These are phyloP conservation scores for Aspergillus sclerotioniger DNA, from an alignment of 495 filamentous ascomycete genomes.

Conservation along the genomic window DNA sequence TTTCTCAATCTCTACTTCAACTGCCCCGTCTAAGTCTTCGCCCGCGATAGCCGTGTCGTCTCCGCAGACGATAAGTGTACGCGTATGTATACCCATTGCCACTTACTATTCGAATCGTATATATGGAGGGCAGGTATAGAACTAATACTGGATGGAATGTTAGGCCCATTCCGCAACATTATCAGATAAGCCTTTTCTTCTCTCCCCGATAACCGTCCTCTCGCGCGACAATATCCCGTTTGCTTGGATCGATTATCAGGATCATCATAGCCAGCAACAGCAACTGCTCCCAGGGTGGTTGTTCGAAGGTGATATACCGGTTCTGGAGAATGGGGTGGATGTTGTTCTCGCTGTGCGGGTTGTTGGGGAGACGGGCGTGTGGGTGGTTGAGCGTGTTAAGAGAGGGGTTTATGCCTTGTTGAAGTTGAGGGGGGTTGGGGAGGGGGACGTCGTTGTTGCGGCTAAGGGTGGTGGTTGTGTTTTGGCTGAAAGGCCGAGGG, in stretches of 20 bases:
- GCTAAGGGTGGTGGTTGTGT: not conserved
- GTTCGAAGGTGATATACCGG: conserved; percentile 60
- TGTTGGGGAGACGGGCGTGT: conserved; percentile 52
- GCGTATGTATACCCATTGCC: too few relatives aligned
- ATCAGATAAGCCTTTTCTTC: conserved; percentile 55
- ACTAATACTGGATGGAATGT: conserved; percentile 8
- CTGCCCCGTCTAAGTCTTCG: too few relatives aligned
- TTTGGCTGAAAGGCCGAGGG: conserved; percentile 1
- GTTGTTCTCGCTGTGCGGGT: conserved; percentile 65
- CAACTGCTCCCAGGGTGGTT: conserved; percentile 50
- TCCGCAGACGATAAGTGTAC: too few relatives aligned
- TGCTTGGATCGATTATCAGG: conserved; percentile 58
- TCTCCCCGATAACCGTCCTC: conserved; percentile 59
- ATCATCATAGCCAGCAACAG: conserved; percentile 41
- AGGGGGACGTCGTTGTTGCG: conserved; percentile 25
- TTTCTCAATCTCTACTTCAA: too few relatives aligned
- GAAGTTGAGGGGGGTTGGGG: conserved; percentile 64
- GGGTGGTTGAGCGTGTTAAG: conserved; percentile 71
- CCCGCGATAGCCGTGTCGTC: too few relatives aligned
- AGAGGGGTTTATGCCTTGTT: conserved; percentile 67
- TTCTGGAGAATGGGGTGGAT: conserved; percentile 55
- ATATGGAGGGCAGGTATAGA: too few relatives aligned
- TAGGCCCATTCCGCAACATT: conserved; percentile 59
- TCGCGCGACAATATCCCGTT: conserved; percentile 60
- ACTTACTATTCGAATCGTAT: too few relatives aligned